Percentiles rank a stretch among this genome's conserved stretches.
These are phyloP conservation scores for Parmales sp. DNA, from an alignment of 108 stramenopile genomes.

Conservation along the genomic window DNA sequence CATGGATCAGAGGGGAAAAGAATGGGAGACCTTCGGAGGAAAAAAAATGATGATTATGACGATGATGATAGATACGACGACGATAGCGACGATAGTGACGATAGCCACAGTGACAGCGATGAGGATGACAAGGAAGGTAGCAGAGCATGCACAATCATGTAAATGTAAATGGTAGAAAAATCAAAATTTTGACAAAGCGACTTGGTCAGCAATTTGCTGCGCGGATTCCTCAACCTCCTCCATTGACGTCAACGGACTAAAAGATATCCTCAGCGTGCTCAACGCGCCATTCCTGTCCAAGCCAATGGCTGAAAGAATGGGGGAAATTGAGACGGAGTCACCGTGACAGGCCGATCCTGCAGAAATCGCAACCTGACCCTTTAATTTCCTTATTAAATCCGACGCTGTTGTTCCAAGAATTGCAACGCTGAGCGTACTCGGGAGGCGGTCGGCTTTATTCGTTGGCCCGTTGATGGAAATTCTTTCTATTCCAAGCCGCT, in stretches of 20 bases:
- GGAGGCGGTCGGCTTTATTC: conserved; percentile 49
- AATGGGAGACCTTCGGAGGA: too few relatives aligned
- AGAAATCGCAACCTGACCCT: conserved; percentile 64
- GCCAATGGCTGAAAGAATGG: conserved; percentile 77
- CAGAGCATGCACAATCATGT: background rate
- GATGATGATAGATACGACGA: background rate
- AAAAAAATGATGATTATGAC: conserved; percentile 2
- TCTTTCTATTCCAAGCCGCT: conserved; percentile 27
- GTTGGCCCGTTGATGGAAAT: conserved; percentile 58
- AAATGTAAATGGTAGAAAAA: background rate
- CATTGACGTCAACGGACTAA: conserved; percentile 70
- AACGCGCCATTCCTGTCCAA: conserved; percentile 59
- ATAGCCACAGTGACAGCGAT: background rate
- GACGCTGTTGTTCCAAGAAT: conserved; percentile 49
- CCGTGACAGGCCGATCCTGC: conserved; percentile 86
- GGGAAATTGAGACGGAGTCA: conserved; percentile 37
- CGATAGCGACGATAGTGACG: background rate
- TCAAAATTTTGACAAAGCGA: background rate
- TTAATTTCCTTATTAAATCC: conserved; percentile 43
- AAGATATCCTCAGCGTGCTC: conserved; percentile 80
- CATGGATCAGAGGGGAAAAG: background rate
- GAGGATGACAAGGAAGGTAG: background rate
- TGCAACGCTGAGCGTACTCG: conserved; percentile 87
- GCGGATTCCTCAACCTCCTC: conserved; percentile 71
- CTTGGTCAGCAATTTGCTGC: conserved; percentile 53